Base-by-base conservation (phyloP, 148 eudicot genomes). In the Rhododendron vialii region DNA sequence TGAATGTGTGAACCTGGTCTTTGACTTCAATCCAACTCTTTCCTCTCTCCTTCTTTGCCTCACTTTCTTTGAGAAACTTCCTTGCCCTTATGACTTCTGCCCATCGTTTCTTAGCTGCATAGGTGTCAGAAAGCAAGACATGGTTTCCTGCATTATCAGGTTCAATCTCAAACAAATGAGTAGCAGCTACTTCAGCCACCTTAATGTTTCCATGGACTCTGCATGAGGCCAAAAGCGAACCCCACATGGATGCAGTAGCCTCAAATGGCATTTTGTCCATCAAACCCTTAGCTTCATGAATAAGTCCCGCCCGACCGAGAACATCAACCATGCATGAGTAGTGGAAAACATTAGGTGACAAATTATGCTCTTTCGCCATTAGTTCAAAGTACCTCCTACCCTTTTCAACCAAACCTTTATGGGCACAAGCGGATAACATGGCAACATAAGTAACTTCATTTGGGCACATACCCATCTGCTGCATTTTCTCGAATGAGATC, bases 201-300 rank as follows among this genome's bases (percentile, higher is more conserved):
- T 93, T 93, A 48, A 91, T 83, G 38, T 93, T 93, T 45, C 85
- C 80, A 82, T 91, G 89, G 63, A 90, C 91, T 89, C 92, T 91
- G 89, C 95, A 95, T 8, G 96, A 90, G 63, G 91, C 92, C 86
- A 95, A 85, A 59, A 95, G 92, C 7, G 96, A 94, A 41, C 98
- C 96, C 98, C 98, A 95, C 83, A 93, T 92, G 74, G 96, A 92
- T 26, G 94, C 94, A 26, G 96, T 95, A n/a, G 93, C 90, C 84
- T 92, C 90, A 87, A 91, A 95, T 38, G 95, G 96, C 95, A 95
- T 94, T 82, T 90, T 89, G 43, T 89, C 89, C 41, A 95, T 89
- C 87, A 92, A 81, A 78, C 88, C 86, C 87, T 89, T 91, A 77
- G 98, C 98, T 82, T 92, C 94, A 51, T 87, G 47, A 86, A 95